Conservation (phyloP, 176 grass and related monocot genomes). For the Avena atlantica region DNA sequence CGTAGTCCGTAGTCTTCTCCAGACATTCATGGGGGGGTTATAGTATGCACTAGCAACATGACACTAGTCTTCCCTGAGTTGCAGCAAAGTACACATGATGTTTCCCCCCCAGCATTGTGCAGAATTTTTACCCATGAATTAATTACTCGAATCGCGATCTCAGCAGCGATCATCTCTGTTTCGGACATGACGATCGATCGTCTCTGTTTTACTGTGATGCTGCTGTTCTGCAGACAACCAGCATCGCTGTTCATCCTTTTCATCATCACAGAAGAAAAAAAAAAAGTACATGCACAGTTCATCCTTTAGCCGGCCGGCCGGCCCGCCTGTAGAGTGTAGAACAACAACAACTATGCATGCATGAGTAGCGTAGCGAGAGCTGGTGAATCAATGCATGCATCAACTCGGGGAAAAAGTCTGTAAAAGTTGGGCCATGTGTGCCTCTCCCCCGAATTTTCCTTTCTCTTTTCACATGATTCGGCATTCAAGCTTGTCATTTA, state of each 20-base stretch:
- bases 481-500: slow-evolving; percentile 59
- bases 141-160: background rate
- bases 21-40: slow-evolving; percentile 43
- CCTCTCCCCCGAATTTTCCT: slow-evolving; percentile 41
- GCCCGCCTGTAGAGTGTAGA: background rate
- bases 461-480: slow-evolving; percentile 46
- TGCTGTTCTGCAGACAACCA: background rate
- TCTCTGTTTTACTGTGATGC: too few species aligned
- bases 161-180: background rate
- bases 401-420: slow-evolving; percentile 45
- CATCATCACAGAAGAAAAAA: background rate
- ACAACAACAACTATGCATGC: slow-evolving; percentile 19
- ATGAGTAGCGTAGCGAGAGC: slow-evolving; percentile 10
- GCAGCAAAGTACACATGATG: slow-evolving; percentile 20
- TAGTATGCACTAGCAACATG: background rate
- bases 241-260: background rate
- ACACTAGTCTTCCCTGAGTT: background rate
- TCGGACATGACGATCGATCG: background rate
- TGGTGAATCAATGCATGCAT: slow-evolving; percentile 43
- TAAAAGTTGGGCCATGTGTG: slow-evolving; percentile 31
- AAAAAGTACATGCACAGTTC: background rate
- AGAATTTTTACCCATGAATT: background rate
- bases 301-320: background rate
- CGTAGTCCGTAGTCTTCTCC: slow-evolving; percentile 43
- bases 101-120: background rate